Percentiles rank a stretch among this genome's conserved stretches.
Evolutionary conservation across 176 grass and related monocot species (phyloP).

Genomic region (Typha latifolia): DNA sequence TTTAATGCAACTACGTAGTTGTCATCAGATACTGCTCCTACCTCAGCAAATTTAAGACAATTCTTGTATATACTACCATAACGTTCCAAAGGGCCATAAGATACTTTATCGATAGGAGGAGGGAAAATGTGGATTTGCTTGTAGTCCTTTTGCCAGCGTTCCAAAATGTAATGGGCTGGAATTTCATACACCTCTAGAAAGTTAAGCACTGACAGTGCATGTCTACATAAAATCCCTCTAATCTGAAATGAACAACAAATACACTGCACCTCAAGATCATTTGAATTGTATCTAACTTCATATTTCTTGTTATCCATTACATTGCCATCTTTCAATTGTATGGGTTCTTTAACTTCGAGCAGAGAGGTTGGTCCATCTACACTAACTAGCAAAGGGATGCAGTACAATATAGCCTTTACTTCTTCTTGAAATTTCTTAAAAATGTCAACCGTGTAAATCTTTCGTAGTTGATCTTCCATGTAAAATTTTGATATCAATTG

Average conservation of each 20-base stretch:
- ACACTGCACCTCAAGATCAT: background rate
- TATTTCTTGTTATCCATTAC: conserved; percentile 16
- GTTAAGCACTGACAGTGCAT: conserved; percentile 13
- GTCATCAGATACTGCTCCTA: conserved; percentile 1
- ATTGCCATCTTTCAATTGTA: conserved; percentile 18
- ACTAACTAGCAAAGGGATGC: conserved; percentile 13
- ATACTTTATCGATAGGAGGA: conserved; percentile 5
- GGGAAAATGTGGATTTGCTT: background rate
- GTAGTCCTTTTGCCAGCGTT: conserved; percentile 9
- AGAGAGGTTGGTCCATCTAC: conserved; percentile 12
- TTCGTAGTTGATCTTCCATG: conserved; percentile 27
- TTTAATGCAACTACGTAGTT: conserved; percentile 4
- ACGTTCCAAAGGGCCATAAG: conserved; percentile 5
- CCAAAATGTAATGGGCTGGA: conserved; percentile 1
- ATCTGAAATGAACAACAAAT: conserved; percentile 5
- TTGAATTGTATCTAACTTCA: conserved; percentile 5
- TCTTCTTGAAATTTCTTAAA: conserved; percentile 25
- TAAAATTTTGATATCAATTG: conserved; percentile 26
- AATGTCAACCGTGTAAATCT: conserved; percentile 24
- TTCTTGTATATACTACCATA: conserved; percentile 5
- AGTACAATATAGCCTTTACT: conserved; percentile 24
- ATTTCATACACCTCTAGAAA: conserved; percentile 9
- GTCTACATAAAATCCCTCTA: conserved; percentile 10
- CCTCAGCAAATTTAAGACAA: conserved; percentile 6
- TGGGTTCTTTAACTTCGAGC: conserved; percentile 15